Evolutionary conservation across 768 basidiomycete genomes (phyloP).

Genomic region (Fistulinella prunicolor): DNA sequence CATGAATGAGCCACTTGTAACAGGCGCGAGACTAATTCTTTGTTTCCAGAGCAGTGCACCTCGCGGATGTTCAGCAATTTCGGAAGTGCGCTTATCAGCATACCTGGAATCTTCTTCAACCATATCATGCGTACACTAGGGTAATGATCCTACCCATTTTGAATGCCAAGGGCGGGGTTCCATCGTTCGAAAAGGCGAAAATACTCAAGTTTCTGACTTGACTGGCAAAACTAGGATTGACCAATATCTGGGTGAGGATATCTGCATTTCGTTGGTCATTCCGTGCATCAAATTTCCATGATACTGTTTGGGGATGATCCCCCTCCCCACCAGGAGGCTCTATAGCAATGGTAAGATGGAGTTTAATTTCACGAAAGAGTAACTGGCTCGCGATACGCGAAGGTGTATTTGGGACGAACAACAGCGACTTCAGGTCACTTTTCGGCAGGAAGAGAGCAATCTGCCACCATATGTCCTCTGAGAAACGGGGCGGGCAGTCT

Average conservation of each 20-base stretch:
- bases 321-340: background rate
- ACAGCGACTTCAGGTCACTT: conserved; percentile 60
- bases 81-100: conserved; percentile 67
- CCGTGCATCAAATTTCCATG: conserved; percentile 37
- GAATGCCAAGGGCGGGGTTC: conserved; percentile 54
- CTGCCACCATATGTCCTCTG: conserved; percentile 70
- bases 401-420: conserved; percentile 62
- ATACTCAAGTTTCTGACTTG: conserved; percentile 57
- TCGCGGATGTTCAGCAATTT: conserved; percentile 58
- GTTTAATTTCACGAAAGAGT: conserved; percentile 60
- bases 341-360: conserved; percentile 51
- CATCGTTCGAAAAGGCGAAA: conserved; percentile 49
- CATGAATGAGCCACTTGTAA: conserved; percentile 50
- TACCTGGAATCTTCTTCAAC: conserved; percentile 38
- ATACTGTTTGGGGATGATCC: background rate
- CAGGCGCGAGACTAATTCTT: conserved; percentile 50
- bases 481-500: conserved; percentile 46
- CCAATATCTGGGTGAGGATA: conserved; percentile 63
- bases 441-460: conserved; percentile 60
- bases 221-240: conserved; percentile 55
- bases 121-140: background rate
- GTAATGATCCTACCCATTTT: conserved; percentile 49
- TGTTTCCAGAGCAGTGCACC: conserved; percentile 56
- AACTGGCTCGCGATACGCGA: conserved; percentile 69
- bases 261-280: conserved; percentile 64